Evolutionary conservation across 345 rosid species (phyloP).

Genomic region (Euphorbia lathyris): DNA sequence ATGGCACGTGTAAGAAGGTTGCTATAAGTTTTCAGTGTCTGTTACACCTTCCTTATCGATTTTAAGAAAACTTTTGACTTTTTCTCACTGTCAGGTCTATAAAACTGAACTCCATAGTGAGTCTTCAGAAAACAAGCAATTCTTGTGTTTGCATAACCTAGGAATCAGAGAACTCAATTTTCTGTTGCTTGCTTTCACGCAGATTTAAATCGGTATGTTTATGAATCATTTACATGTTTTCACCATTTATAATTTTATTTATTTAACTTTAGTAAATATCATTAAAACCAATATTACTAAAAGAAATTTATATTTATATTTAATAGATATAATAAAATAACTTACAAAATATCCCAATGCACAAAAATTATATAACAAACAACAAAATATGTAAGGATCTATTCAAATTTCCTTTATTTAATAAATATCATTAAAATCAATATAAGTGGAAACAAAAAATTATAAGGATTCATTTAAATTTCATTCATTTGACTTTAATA

Average conservation of each 20-base stretch:
- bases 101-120: background rate
- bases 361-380: too few relatives aligned
- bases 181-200: slow-evolving; percentile 9
- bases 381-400: too few relatives aligned
- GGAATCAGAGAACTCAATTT: slow-evolving; percentile 9
- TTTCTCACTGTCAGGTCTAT: background rate
- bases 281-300: too few relatives aligned
- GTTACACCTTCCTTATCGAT: slow-evolving; percentile 12
- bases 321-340: too few relatives aligned
- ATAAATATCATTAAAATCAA: too few relatives aligned
- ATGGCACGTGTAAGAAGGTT: slow-evolving; percentile 10
- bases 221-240: background rate
- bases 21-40: background rate
- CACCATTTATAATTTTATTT: background rate
- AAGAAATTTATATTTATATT: too few relatives aligned
- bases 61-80: background rate
- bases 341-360: too few relatives aligned
- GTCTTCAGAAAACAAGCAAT: background rate
- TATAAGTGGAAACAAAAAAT: too few relatives aligned
- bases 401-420: too few relatives aligned
- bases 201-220: slow-evolving; percentile 6
- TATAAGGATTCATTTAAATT: too few relatives aligned
- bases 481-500: too few relatives aligned
- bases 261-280: too few relatives aligned
- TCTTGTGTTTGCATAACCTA: slow-evolving; percentile 5